Evolutionary conservation across 1,284 basidiomycete genomes (phyloP), one percentile per base, ranked within the genome.

Genomic region (Papiliotrema nemorosa): DNA sequence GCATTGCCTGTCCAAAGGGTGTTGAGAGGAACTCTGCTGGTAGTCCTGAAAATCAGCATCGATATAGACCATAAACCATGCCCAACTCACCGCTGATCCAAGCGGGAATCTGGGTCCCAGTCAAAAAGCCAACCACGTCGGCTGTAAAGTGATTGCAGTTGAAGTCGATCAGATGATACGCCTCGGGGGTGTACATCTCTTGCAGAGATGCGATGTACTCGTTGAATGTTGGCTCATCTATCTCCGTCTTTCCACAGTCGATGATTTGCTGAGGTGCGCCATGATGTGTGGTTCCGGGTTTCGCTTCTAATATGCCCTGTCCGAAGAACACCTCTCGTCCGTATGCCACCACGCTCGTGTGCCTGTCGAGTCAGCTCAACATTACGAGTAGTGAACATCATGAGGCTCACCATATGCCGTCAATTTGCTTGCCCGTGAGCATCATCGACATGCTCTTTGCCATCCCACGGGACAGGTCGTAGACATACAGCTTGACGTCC

Each of bases 21-120:
- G 91, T 94, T 1, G 88, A 85, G 21, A 96, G 80, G 70, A 96
- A 93, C 62, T 94, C 90, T 10, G 83, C 81, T 0, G 91, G 90
- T 0, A 93, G 78, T 53, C 90, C 90, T 91, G 58, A 2, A 25
- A 9, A 31, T 52, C 36, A 50, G 48, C 44, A 37, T 33, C 29
- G 6, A 25, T n/a, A n/a, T n/a, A n/a, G n/a, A 18, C 27, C 18
- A 27, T 4, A 36, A 7, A 31, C 45, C 14, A 24, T 9, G 20
- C 16, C 10, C 9, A 5, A 67, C 70, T 55, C 44, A 74, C 74
- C 69, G 34, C 64, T 86, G 55, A 93, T 88, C 76, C 84, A 90
- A 1, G 78, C 61, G 3, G 90, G 90, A 55, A 92, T 87, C 21
- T 82, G 82, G 2, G 78, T 78, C 20, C 89, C 88, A 0, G 88